Base-by-base conservation (phyloP, 2,329 filamentous ascomycete species). In the Chrysoporthe austroafricana region DNA sequence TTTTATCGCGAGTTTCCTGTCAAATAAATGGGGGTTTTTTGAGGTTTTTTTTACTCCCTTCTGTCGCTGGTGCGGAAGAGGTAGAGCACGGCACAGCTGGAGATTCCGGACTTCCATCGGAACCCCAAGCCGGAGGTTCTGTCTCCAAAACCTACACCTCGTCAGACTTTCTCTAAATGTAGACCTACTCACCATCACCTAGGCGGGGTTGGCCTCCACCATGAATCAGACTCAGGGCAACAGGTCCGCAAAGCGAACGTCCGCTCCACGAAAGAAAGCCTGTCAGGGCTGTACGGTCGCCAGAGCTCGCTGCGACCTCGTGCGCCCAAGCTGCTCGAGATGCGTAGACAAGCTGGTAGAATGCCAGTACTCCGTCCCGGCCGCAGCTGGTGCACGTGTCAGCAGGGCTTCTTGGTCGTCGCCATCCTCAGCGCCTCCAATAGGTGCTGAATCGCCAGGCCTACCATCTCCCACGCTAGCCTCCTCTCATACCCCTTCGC, bases 321-420 rank as follows among this genome's bases (percentile, higher is more conserved):
- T 57, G n/a, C 63, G 52, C n/a, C 63, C 26, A 2, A 59, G 43
- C 48, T 61, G 46, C 44, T 66, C 63, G 21, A 59, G 21, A 43
- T 54, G 39, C 32, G 16, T 52, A 16, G 59, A 48, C 11, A 21
- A 42, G 8, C 21, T 61, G 44, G 16, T 65, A n/a, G 11, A 34
- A 14, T 39, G 26, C n/a, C 44, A 61, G 16, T 61, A 61, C 59
- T 61, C 21, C 13, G 43, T 32, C 43, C 59, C 59, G 6, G 59
- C 59, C 13, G 59, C 59, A 46, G 59, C 59, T 18, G 59, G 59
- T 9, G 43, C 59, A 32, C 59, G 59, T 43, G 16, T 61, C 5
- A 46, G 14, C 21, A 61, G 26, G 21, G 21, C 39, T 9, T 13
- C 21, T n/a, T 9, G 43, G 26, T n/a, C 21, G 16, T 61, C 59